These are phyloP conservation scores for Spirogloea muscicola DNA, from an alignment of 139 green algal species.

Conservation along the genomic window DNA sequence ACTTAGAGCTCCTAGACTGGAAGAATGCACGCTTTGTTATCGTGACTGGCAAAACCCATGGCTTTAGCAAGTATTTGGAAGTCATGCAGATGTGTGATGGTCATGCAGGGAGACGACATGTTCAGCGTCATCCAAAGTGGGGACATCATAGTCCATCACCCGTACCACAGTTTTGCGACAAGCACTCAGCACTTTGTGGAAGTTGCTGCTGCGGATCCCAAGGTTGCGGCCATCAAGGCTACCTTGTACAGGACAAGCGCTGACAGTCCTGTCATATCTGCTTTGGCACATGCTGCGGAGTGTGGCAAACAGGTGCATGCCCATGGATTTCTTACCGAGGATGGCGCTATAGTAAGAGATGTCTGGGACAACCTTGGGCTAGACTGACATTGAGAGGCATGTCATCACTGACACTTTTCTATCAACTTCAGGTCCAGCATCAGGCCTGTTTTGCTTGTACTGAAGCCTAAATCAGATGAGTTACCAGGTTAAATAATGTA, in stretches of 20 bases:
- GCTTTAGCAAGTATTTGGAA: neutral
- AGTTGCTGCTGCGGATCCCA: constrained; percentile 48
- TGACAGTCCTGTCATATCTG: constrained; percentile 56
- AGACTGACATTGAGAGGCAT: too few relatives aligned
- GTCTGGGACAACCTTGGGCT: too few relatives aligned
- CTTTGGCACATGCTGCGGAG: constrained; percentile 55
- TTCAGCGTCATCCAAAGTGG: constrained; percentile 49
- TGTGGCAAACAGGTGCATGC: constrained; percentile 51
- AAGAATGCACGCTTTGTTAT: neutral
- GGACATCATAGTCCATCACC: constrained; percentile 61
- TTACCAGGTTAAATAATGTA: too few relatives aligned
- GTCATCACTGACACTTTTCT: too few relatives aligned
- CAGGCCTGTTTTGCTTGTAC: too few relatives aligned
- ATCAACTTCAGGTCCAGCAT: too few relatives aligned
- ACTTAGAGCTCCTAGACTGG: neutral
- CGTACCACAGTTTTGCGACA: constrained; percentile 58
- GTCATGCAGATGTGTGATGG: neutral
- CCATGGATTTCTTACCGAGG: too few relatives aligned
- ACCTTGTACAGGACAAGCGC: constrained; percentile 59
- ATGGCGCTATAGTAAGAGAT: too few relatives aligned
- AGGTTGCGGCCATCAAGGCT: constrained; percentile 62
- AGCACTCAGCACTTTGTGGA: constrained; percentile 58
- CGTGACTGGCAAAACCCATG: neutral
- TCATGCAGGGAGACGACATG: constrained; percentile 39
- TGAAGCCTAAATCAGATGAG: too few relatives aligned